Percentiles rank a stretch among this genome's conserved stretches.
phyloP scores from a whole-genome alignment of 2,329 filamentous ascomycete genomes.

The Fusarium nematophilum region DNA sequence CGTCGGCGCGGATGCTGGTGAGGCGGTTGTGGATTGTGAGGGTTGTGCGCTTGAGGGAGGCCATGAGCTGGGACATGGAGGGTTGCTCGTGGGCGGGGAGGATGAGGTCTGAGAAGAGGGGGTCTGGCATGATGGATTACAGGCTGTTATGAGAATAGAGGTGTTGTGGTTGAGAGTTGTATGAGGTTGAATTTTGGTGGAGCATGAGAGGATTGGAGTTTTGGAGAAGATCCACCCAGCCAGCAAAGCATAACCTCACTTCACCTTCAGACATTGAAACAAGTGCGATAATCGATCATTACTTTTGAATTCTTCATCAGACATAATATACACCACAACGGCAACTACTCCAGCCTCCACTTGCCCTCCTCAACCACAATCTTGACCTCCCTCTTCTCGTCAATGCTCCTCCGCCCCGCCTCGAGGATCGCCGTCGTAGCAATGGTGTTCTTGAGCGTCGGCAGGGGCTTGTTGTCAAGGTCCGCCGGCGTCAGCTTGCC shows the following conservation, averaged over 20 bases:
- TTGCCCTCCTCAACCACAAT: constrained; percentile 74
- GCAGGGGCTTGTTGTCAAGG: constrained; percentile 82
- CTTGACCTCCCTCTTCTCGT: constrained; percentile 81
- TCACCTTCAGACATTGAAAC: neutral
- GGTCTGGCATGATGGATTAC: constrained; percentile 37
- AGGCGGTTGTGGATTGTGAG: constrained; percentile 86
- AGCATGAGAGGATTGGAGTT: constrained; percentile 22
- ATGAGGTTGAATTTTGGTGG: constrained; percentile 32
- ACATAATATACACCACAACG: constrained; percentile 9
- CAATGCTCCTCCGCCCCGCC: constrained; percentile 84
- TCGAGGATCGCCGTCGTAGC: constrained; percentile 93
- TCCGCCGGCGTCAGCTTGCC: constrained; percentile 78
- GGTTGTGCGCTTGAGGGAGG: constrained; percentile 79
- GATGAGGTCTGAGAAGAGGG: constrained; percentile 56
- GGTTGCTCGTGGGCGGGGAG: constrained; percentile 70
- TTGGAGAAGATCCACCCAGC: constrained; percentile 25
- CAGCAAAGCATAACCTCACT: constrained; percentile 4
- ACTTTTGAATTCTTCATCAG: constrained; percentile 30
- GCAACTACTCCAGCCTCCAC: constrained; percentile 72
- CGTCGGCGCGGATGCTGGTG: constrained; percentile 80
- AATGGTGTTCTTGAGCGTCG: constrained; percentile 89
- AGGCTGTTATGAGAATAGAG: neutral
- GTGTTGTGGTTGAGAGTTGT: neutral
- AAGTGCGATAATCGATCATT: constrained; percentile 15
- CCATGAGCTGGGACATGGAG: constrained; percentile 76